Percentiles rank a stretch among this genome's conserved stretches.
These are phyloP conservation scores for Gnetum montanum DNA, from an alignment of 75 land plant species.

Conservation along the genomic window DNA sequence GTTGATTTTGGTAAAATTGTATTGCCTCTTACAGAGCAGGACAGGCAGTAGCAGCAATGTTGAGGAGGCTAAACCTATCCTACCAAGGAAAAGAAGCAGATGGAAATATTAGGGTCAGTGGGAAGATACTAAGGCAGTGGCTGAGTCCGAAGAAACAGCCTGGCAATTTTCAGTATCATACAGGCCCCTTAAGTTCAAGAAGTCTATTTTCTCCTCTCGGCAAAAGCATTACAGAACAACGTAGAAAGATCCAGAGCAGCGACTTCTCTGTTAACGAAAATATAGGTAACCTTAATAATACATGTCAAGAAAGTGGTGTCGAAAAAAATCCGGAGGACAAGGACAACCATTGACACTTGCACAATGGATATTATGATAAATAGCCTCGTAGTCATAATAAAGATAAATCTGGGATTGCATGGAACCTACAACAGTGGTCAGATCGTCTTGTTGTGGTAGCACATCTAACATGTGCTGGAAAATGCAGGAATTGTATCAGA, in stretches of 20 bases:
- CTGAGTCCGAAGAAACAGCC: constrained; percentile 37
- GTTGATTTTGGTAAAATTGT: too few relatives aligned
- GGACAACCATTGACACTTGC: too few relatives aligned
- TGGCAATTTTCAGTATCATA: constrained; percentile 9
- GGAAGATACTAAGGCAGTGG: constrained; percentile 41
- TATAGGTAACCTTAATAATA: too few relatives aligned
- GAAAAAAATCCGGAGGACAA: too few relatives aligned
- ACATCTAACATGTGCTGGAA: too few relatives aligned
- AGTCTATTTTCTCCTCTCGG: constrained; percentile 19
- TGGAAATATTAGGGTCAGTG: constrained; percentile 56
- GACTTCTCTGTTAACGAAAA: constrained; percentile 21
- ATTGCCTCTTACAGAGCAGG: constrained; percentile 62
- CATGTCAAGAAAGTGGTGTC: too few relatives aligned
- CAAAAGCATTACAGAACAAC: constrained; percentile 46
- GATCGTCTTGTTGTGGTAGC: too few relatives aligned
- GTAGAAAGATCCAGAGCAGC: constrained; percentile 53
- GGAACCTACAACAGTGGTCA: too few relatives aligned
- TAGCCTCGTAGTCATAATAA: too few relatives aligned
- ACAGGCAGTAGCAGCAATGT: constrained; percentile 39
- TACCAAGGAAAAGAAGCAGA: constrained; percentile 45
- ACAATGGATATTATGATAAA: too few relatives aligned
- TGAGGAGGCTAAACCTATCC: constrained; percentile 47
- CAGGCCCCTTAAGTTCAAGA: constrained; percentile 12
- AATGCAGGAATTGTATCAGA: too few relatives aligned
- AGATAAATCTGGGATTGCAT: too few relatives aligned